Evolutionary conservation across 345 rosid species (phyloP).

Genomic region (Linum tenue): DNA sequence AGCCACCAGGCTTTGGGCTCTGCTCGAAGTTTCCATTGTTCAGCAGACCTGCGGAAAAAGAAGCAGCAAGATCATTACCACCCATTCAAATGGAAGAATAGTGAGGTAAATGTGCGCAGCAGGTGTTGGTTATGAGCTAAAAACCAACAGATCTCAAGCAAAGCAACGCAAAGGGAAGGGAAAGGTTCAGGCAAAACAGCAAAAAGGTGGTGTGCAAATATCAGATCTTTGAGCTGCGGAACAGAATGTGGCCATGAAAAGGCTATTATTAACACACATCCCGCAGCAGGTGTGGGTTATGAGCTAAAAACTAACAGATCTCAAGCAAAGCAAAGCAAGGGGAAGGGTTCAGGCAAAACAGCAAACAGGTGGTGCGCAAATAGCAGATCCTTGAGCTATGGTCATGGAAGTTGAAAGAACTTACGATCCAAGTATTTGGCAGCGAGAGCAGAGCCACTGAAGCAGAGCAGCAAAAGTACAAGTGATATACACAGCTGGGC

Average conservation of each 20-base stretch:
- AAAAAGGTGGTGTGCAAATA: neutral
- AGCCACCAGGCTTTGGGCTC: slow-evolving; percentile 41
- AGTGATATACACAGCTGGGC: too few relatives aligned
- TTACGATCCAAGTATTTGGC: slow-evolving; percentile 53
- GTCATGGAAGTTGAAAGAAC: neutral
- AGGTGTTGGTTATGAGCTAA: too few relatives aligned
- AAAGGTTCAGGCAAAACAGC: too few relatives aligned
- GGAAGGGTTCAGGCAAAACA: neutral
- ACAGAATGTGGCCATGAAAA: too few relatives aligned
- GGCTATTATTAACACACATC: too few relatives aligned
- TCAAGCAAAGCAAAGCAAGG: neutral
- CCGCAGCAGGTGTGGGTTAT: too few relatives aligned
- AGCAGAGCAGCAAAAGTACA: too few relatives aligned
- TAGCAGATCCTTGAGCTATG: neutral
- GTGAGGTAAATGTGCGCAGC: too few relatives aligned
- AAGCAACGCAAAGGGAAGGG: neutral
- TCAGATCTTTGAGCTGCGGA: neutral
- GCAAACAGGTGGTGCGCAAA: neutral
- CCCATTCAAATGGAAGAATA: too few relatives aligned
- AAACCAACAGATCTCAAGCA: too few relatives aligned
- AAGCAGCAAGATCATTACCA: neutral
- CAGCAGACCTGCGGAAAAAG: slow-evolving; percentile 44
- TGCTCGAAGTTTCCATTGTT: slow-evolving; percentile 87
- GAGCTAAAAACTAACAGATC: too few relatives aligned
- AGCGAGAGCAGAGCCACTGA: slow-evolving; percentile 36